These are phyloP conservation scores for Xylaria venustula DNA, from an alignment of 495 filamentous ascomycete species.

Conservation along the genomic window DNA sequence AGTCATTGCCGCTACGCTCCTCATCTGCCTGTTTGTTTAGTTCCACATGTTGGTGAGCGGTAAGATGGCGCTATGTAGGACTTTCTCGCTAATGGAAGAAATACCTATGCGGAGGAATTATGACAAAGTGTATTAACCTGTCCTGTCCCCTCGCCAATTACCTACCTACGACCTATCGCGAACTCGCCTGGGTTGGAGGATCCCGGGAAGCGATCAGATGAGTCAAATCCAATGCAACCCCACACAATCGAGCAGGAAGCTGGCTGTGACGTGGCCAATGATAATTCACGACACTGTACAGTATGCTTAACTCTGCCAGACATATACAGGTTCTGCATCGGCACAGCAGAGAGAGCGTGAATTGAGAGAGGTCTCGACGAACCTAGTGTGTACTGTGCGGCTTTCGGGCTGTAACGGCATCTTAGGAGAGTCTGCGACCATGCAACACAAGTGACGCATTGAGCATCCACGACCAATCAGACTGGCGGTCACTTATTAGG, in stretches of 20 bases:
- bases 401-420: not conserved
- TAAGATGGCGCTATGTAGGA: not conserved
- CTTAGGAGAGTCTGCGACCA: not conserved
- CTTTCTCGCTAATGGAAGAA: not conserved
- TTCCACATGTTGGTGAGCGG: not conserved
- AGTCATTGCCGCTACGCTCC: not conserved
- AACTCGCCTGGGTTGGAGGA: not conserved
- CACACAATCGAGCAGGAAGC: not conserved
- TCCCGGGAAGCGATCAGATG: slow-evolving; percentile 4
- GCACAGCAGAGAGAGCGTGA: too few species aligned
- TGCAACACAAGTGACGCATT: not conserved
- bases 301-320: not conserved
- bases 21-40: not conserved
- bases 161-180: not conserved
- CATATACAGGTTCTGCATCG: not conserved
- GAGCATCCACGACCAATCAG: not conserved
- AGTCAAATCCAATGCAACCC: slow-evolving; percentile 11
- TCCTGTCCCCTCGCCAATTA: not conserved
- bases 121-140: not conserved
- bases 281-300: not conserved
- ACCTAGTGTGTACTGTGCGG: not conserved
- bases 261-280: slow-evolving; percentile 3
- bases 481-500: not conserved
- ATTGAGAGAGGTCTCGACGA: too few species aligned
- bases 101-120: too few species aligned